A percentile compares a stretch with the other conserved stretches of the same genome.
Conservation (phyloP, 202 grass and related monocot genomes). For the Setaria italica region DNA sequence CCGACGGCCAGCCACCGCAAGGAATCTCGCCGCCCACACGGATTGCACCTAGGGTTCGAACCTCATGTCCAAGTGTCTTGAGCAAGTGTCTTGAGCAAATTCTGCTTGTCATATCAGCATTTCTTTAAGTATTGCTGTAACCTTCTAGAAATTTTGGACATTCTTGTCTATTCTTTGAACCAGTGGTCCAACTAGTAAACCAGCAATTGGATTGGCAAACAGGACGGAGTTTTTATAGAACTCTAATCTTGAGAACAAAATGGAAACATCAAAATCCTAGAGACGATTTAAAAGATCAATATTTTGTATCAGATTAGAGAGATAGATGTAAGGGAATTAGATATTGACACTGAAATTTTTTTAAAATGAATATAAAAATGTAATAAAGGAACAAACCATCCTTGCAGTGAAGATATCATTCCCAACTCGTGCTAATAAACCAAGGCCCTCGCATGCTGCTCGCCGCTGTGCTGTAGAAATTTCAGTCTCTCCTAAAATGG, state of each 20-base stretch:
- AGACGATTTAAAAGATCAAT: background rate
- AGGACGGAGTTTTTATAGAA: background rate
- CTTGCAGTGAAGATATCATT: slow-evolving; percentile 93
- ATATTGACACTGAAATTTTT: slow-evolving; percentile 20
- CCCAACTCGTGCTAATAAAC: slow-evolving; percentile 79
- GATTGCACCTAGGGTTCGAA: too few species aligned
- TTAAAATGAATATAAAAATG: background rate
- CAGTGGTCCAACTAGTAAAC: background rate
- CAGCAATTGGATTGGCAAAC: background rate
- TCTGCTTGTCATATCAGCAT: background rate
- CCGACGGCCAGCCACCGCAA: too few species aligned
- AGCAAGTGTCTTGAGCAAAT: too few species aligned
- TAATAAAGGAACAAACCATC: slow-evolving; percentile 67
- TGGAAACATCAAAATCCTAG: background rate
- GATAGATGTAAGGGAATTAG: background rate
- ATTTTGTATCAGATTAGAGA: background rate
- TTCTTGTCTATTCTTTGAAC: background rate
- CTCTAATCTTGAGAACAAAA: background rate
- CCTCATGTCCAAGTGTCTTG: background rate
- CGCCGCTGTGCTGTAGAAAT: slow-evolving; percentile 70
- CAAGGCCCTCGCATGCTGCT: slow-evolving; percentile 89
- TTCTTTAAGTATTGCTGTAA: background rate
- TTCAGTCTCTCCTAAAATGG: slow-evolving; percentile 75
- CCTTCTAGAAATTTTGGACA: background rate
- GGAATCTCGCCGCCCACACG: too few species aligned